Percentiles rank a stretch among this genome's conserved stretches.
These are phyloP conservation scores for Trichoderma orchidacearum DNA, from an alignment of 495 filamentous ascomycete genomes.

Conservation along the genomic window DNA sequence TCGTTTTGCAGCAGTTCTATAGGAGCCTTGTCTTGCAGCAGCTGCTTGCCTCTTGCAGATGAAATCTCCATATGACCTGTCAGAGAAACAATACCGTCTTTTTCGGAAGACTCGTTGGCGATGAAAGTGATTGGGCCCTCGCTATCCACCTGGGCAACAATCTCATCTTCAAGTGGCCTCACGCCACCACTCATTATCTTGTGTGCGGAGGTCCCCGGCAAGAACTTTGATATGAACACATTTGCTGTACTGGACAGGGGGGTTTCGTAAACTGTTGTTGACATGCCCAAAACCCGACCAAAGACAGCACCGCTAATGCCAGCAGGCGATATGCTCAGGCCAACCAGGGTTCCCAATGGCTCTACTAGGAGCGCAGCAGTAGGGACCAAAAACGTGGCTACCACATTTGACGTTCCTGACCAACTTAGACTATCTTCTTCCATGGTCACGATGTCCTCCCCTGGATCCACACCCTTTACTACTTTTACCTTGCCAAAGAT, in stretches of 20 bases:
- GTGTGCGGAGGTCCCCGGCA: slow-evolving; percentile 10
- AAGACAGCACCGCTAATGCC: slow-evolving; percentile 1
- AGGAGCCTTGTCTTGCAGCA: slow-evolving; percentile 15
- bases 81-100: slow-evolving; percentile 6
- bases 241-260: neutral
- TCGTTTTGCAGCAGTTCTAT: slow-evolving; percentile 16
- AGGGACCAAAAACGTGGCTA: slow-evolving; percentile 26
- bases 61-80: slow-evolving; percentile 16
- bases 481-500: slow-evolving; percentile 17
- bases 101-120: neutral
- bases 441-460: slow-evolving; percentile 9
- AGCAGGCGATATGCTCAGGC: slow-evolving; percentile 9
- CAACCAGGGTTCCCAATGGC: slow-evolving; percentile 8
- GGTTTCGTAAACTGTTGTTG: slow-evolving; percentile 5
- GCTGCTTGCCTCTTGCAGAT: slow-evolving; percentile 9
- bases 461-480: slow-evolving; percentile 8
- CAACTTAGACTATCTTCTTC: slow-evolving; percentile 13
- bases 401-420: slow-evolving; percentile 19
- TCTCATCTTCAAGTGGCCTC: neutral
- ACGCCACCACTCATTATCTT: slow-evolving; percentile 5
- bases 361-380: slow-evolving; percentile 13
- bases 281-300: slow-evolving; percentile 7
- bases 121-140: slow-evolving; percentile 2
- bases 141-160: neutral
- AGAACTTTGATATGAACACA: slow-evolving; percentile 21